Evolutionary conservation across 805 yeast species (phyloP), one percentile per base, ranked within the genome.

Genomic region (Saturnispora besseyi): DNA sequence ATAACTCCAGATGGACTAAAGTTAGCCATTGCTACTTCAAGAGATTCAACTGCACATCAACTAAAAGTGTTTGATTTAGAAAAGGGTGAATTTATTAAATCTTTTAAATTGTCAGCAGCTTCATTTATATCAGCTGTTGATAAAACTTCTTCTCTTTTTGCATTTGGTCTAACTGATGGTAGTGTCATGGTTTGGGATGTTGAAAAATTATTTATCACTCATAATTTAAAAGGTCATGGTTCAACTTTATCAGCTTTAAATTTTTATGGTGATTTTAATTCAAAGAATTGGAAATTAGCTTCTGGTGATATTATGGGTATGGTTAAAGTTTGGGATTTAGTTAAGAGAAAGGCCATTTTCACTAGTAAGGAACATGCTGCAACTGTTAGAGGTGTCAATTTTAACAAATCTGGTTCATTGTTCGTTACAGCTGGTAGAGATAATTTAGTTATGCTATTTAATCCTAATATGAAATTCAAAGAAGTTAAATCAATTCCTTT

Each of bases 151-250:
- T 81, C 96, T 3, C 71, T 93, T 34, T 78, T 90, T 60, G 95
- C 96, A 18, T 82, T 93, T 61, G 99, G 99, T 37, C 89, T 95
- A 44, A 85, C 97, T 0, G 99, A 93, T 65, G 98, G 99, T 44
- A 77, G 81, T 40, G 84, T 90, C 15, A 81, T 87, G 42, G 95
- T 93, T 1, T 89, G 95, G 84, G 99, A 93, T 65, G 75, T 93
- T 34, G 90, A 81, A 55, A 89, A 89, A 33, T 90, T 93, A 1
- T 87, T 76, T 56, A 78, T 84, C 3, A 93, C 99, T 0, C 99
- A 93, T 66, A 81, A 87, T 12, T 75, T 93, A 51, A 84, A 86
- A 64, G 98, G 99, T 1, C 99, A 93, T 64, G 95, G 96, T 21
- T 82, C 93, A 11, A 84, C 95, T 2, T 75, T 91, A 38, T 83